Evolutionary conservation across 306 rosid species (phyloP), one percentile per base, ranked within the genome.

Genomic region (Quercus bicolor): DNA sequence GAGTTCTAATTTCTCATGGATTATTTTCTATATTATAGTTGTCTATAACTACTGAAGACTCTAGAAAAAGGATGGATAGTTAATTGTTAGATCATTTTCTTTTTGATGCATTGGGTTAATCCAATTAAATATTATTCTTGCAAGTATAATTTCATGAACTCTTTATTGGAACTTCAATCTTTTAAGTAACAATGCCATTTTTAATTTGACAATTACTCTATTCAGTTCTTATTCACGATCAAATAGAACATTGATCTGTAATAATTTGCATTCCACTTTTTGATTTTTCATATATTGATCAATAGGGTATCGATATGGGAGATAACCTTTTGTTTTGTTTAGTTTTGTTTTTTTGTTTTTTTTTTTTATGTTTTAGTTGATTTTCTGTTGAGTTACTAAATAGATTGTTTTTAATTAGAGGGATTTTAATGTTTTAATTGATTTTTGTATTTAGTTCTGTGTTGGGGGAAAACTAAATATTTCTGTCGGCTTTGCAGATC

Each of bases 401-500:
- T 24, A 62, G 68, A 5, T 15, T 62, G 10, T 2, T 26, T 62
- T 62, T 10, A 26, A 28, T 62, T 26, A 2, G 69, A 26, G 69
- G 15, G 43, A 62, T 23, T 10, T 23, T 23, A 60, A 24, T 21
- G 7, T 60, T 60, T n/a, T 64, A 34, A 60, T 11, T 28, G 60
- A 54, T 37, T 9, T 68, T 18, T 20, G 20, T 29, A 24, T 34
- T 51, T 70, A 15, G 19, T 6, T 16, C 10, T 59, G 31, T 5
- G 19, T 59, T 64, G 23, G 5, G 45, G 7, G n/a, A 64, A 60
- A 26, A 76, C 26, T 70, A 72, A 23, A 56, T 69, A 62, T 78
- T 77, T 75, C 26, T 18, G 34, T 80, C 80, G 81, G 77, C 59
- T 80, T 81, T 79, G 72, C 91, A 95, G 99, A 91, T 87, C 70